phyloP scores from a whole-genome alignment of 768 basidiomycete genomes.

The Roridomyces roridus region DNA sequence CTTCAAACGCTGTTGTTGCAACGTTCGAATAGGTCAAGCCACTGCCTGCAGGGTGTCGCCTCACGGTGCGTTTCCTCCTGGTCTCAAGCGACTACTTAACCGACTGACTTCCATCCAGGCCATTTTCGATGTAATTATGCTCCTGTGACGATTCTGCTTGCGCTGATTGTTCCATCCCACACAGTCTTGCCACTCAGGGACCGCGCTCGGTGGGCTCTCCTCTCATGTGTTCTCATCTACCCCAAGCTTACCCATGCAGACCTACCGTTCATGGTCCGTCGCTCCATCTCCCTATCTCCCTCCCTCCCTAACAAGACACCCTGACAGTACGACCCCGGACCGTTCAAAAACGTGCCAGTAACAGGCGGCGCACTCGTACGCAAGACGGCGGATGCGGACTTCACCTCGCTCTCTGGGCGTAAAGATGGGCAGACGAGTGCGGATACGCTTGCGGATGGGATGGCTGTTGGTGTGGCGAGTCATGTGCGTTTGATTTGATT shows the following conservation, averaged over 20 bases:
- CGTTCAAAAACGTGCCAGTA: conserved; percentile 52
- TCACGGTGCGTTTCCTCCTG: conserved; percentile 46
- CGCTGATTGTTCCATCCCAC: not conserved
- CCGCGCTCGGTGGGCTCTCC: conserved; percentile 49
- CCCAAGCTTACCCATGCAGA: conserved; percentile 34
- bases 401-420: conserved; percentile 78
- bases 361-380: conserved; percentile 33
- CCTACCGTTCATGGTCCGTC: conserved; percentile 55
- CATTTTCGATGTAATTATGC: conserved; percentile 54
- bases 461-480: conserved; percentile 82
- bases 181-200: conserved; percentile 62
- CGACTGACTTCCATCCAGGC: conserved; percentile 38
- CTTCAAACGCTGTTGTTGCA: not conserved
- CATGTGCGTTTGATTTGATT: too few species aligned
- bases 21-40: conserved; percentile 50
- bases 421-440: conserved; percentile 76
- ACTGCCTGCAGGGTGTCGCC: conserved; percentile 54
- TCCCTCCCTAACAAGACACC: too few species aligned
- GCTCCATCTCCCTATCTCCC: too few species aligned
- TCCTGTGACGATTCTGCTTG: not conserved
- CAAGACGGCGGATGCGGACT: conserved; percentile 76
- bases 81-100: not conserved
- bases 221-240: not conserved
- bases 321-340: conserved; percentile 67
- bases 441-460: conserved; percentile 67